phyloP scores from a whole-genome alignment of 441 rosid genomes.

The Biscutella auriculata region DNA sequence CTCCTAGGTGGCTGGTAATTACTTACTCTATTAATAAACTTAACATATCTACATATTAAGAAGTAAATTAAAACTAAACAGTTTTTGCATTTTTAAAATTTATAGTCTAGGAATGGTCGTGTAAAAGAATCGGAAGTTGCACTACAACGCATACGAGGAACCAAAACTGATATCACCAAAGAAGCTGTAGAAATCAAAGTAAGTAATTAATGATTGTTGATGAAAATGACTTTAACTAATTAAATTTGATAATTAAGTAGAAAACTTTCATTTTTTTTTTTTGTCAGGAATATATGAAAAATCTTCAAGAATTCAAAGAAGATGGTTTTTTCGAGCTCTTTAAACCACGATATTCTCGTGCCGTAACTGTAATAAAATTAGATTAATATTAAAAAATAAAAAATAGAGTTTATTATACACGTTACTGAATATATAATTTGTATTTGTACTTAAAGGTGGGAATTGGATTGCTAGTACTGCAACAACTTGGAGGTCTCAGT shows the following conservation, averaged over 20 bases:
- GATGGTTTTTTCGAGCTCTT: constrained; percentile 30
- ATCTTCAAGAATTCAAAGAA: constrained; percentile 18
- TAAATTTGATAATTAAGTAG: no score
- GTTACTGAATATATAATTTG: not conserved
- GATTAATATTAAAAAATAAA: no score
- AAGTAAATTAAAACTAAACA: not conserved
- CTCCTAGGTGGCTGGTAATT: constrained; percentile 69
- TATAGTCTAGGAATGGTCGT: constrained; percentile 30
- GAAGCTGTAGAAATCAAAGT: constrained; percentile 48
- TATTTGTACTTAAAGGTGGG: constrained; percentile 30
- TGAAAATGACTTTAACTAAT: no score
- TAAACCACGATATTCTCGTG: constrained; percentile 34
- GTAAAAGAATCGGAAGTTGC: constrained; percentile 32
- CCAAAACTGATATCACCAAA: constrained; percentile 27
- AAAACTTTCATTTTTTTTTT: not conserved
- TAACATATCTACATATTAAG: not conserved
- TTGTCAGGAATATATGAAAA: constrained; percentile 32
- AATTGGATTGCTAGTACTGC: constrained; percentile 41
- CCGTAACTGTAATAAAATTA: constrained; percentile 24
- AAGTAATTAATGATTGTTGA: no score
- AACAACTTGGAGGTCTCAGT: constrained; percentile 37
- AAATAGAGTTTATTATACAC: no score
- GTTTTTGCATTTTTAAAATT: no score
- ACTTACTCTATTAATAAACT: not conserved
- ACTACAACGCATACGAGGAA: constrained; percentile 42